phyloP scores from a whole-genome alignment of 2,329 filamentous ascomycete genomes.

The Ophiostoma sp. region DNA sequence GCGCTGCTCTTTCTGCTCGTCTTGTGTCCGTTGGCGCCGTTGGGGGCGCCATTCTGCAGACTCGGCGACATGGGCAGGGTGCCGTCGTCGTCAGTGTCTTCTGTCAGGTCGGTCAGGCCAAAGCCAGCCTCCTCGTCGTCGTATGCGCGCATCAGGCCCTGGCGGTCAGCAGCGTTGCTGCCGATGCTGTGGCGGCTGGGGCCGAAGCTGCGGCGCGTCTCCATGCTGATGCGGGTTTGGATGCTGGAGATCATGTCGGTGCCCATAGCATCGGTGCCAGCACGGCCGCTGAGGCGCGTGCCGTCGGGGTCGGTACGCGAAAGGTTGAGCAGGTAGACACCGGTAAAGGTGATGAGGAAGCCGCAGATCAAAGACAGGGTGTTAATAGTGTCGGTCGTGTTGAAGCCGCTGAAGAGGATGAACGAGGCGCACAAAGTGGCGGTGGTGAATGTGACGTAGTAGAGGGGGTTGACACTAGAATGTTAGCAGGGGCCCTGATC shows the following conservation, averaged over 20 bases:
- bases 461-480: constrained; percentile 81
- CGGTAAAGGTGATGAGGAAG: constrained; percentile 91
- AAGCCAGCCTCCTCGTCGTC: constrained; percentile 77
- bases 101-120: constrained; percentile 71
- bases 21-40: constrained; percentile 33
- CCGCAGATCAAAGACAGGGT: constrained; percentile 88
- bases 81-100: constrained; percentile 65
- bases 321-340: constrained; percentile 94
- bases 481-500: constrained; percentile 30
- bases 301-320: constrained; percentile 87
- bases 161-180: constrained; percentile 63
- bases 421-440: constrained; percentile 91
- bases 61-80: constrained; percentile 37
- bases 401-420: constrained; percentile 93
- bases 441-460: constrained; percentile 97
- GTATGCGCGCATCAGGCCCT: constrained; percentile 81
- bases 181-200: constrained; percentile 56
- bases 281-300: constrained; percentile 52
- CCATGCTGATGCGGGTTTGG: constrained; percentile 90
- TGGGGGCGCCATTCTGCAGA: constrained; percentile 39
- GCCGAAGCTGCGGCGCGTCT: constrained; percentile 66
- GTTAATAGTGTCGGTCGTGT: constrained; percentile 86
- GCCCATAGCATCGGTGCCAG: constrained; percentile 70
- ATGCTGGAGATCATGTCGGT: constrained; percentile 87
- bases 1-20: constrained; percentile 26